Evolutionary conservation across 176 grass and related monocot genomes (phyloP).

Genomic region (Raddia guianensis): DNA sequence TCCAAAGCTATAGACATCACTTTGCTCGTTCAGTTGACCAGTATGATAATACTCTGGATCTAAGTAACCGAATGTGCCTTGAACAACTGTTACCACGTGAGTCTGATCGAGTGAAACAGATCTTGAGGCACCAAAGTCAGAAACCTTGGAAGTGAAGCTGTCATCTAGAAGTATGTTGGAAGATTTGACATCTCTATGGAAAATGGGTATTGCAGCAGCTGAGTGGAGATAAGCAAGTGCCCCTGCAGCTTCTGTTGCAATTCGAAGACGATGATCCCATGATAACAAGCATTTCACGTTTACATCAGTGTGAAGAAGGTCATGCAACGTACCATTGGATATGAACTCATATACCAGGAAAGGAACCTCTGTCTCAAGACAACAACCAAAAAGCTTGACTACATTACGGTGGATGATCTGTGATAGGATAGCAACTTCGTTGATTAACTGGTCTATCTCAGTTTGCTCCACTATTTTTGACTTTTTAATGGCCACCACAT

Average conservation of each 20-base stretch:
- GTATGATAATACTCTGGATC: slow-evolving; percentile 55
- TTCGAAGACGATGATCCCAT: slow-evolving; percentile 49
- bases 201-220: slow-evolving; percentile 47
- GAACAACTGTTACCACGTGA: slow-evolving; percentile 35
- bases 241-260: slow-evolving; percentile 43
- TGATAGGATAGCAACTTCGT: slow-evolving; percentile 52
- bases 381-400: slow-evolving; percentile 55
- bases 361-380: slow-evolving; percentile 48
- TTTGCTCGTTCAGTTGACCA: slow-evolving; percentile 49
- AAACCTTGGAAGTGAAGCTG: no score
- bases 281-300: not conserved
- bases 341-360: slow-evolving; percentile 71
- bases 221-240: slow-evolving; percentile 56
- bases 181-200: slow-evolving; percentile 59
- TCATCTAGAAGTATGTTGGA: slow-evolving; percentile 35
- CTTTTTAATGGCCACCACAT: slow-evolving; percentile 56
- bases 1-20: slow-evolving; percentile 64
- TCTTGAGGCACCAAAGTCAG: no score
- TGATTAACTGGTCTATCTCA: slow-evolving; percentile 59
- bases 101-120: no score
- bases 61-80: slow-evolving; percentile 62
- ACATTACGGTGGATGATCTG: slow-evolving; percentile 54
- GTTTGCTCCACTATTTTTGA: slow-evolving; percentile 39
- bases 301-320: slow-evolving; percentile 36
- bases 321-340: slow-evolving; percentile 42